Evolutionary conservation across 2,329 filamentous ascomycete species (phyloP), one percentile per base, ranked within the genome.

Genomic region (Zelopaecilomyces penicillatus): DNA sequence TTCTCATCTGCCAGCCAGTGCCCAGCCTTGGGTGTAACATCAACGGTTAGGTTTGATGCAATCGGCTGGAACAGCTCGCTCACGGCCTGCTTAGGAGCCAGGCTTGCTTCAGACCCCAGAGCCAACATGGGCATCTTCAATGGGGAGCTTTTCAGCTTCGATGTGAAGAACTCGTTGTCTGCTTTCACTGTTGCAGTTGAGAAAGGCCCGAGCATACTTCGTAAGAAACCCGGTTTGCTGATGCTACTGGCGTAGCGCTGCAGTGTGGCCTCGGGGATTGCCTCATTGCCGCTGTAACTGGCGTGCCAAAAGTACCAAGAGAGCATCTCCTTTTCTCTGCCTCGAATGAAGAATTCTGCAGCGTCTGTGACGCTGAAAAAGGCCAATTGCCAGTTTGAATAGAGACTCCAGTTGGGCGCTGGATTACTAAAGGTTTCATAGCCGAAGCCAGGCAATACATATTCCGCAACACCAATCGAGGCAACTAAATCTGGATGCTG

Each of bases 331-430:
- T 57, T 65, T 50, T 72, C 69, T 1, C 61, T 59, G 0, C 65
- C 68, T 0, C 52, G 52, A 46, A 73, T 67, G 45, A 74, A 65
- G 45, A 67, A 73, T 43, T 70, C 62, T 0, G 71, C 70, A 3
- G 68, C 57, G 27, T 74, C 71, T 0, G 70, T 61, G 6, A 73
- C 64, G 28, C 62, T 59, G 53, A 74, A 73, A 54, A 74, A 69
- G 0, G 67, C 66, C 1, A 68, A 54, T 41, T 68, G 65, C 57
- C 60, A 65, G 41, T 67, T 67, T 32, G 57, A 53, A 50, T 71
- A 73, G 0, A 69, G 51, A 31, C 69, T 61, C 54, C 63, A 62
- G 37, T 51, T 65, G 0, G 65, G 56, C 0, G 57, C 60, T 1
- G 62, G 63, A 0, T 51, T 51, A 2, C 60, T 33, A 1, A 49